Base-by-base conservation (phyloP, 331 rosid species). In the Erythrophleum ivorense region DNA sequence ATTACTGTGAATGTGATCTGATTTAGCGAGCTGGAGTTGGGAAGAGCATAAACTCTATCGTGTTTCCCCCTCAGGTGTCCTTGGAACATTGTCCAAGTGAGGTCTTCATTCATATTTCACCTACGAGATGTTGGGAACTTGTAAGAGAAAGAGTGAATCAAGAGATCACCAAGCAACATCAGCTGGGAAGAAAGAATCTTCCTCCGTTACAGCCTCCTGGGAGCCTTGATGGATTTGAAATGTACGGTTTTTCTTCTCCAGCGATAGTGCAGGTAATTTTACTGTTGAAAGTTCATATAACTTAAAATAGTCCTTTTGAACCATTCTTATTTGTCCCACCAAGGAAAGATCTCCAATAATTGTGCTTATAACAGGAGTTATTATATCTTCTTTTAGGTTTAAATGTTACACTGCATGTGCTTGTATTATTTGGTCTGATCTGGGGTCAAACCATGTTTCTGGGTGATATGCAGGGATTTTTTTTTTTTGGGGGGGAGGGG, bases 201-300 rank as follows among this genome's bases (percentile, higher is more conserved):
- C 97, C 96, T 86, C 98, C 99, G 81, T 82, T 96, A 82, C 98
- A 94, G 89, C 99, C 99, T 84, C 98, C 98, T 29, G 97, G 97
- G 76, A 96, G 97, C 87, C 92, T 96, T 60, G 99, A 96, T 86
- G 99, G 98, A 38, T 92, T 92, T 82, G 99, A 94, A 85, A 92
- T 96, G 99, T 96, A 94, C 65, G 99, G 99, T 68, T 94, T 96
- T 87, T 91, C 99, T 77, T 92, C 99, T 59, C 99, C 98, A 60
- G 92, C 91, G 71, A 92, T 96, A 48, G 98, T 94, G 86, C 98
- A 96, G 97, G 99, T 96, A 92, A 87, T 82, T 86, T 77, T 73
- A 72, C 67, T 13, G 18, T 48, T 64, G 36, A 67, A 57, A 60
- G 73, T 38, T 57, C 43, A 7, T 34, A 33, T 67, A 55, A 46